These are phyloP conservation scores for Acmispon strigosus DNA, from an alignment of 306 rosid genomes.

Conservation along the genomic window DNA sequence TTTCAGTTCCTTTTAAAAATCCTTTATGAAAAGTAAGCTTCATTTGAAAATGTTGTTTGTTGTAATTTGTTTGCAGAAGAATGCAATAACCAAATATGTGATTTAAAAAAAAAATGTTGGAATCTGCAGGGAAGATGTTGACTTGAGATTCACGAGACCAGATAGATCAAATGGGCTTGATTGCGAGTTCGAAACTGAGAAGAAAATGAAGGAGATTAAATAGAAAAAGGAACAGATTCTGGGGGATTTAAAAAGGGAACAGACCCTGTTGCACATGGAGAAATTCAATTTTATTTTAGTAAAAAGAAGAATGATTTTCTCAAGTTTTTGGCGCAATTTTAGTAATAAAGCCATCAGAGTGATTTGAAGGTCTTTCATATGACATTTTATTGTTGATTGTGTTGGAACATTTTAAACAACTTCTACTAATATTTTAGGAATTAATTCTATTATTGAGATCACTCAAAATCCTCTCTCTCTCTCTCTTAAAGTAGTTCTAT, in stretches of 20 bases:
- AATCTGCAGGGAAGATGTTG: conserved; percentile 61
- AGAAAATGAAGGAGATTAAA: conserved; percentile 44
- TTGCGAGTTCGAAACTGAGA: conserved; percentile 37
- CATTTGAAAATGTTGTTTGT: background rate
- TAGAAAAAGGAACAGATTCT: conserved; percentile 57
- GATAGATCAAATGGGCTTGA: conserved; percentile 36
- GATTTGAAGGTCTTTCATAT: background rate
- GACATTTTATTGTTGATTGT: background rate
- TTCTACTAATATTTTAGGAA: background rate
- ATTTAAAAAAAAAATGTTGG: background rate
- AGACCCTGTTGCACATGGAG: conserved; percentile 40
- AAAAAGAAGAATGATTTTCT: conserved; percentile 68
- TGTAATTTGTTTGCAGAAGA: conserved; percentile 3
- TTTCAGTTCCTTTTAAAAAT: background rate
- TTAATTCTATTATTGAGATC: background rate
- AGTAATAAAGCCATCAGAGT: conserved; percentile 20
- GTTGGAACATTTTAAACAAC: background rate
- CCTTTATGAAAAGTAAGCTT: background rate
- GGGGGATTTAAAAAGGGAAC: conserved; percentile 61
- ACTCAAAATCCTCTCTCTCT: background rate
- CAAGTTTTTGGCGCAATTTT: conserved; percentile 55
- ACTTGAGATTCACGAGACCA: conserved; percentile 60
- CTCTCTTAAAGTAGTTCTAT: background rate
- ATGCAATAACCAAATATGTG: background rate
- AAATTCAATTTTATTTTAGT: conserved; percentile 53